Evolutionary conservation across 1,284 basidiomycete genomes (phyloP).

Genomic region (Stereum hirsutum): DNA sequence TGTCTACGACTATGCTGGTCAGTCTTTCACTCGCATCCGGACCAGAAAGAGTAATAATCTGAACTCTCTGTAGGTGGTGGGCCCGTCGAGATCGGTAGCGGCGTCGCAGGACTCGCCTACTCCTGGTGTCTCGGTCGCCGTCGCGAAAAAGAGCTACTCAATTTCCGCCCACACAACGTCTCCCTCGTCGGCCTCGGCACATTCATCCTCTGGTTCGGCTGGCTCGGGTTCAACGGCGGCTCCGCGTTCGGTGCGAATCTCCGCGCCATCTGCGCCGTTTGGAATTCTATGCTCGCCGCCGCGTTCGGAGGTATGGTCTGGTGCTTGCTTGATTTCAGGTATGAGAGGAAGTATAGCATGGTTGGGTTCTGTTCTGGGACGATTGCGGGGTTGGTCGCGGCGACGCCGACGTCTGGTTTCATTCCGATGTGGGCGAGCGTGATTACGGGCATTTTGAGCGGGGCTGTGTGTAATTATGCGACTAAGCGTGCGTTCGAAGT

Average conservation of each 20-base stretch:
- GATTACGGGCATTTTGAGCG: slow-evolving; percentile 70
- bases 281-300: slow-evolving; percentile 82
- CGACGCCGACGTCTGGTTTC: slow-evolving; percentile 72
- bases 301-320: slow-evolving; percentile 79
- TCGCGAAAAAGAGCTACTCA: slow-evolving; percentile 73
- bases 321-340: slow-evolving; percentile 81
- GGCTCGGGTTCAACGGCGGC: slow-evolving; percentile 64
- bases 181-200: slow-evolving; percentile 85
- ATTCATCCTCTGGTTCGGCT: slow-evolving; percentile 87
- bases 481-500: slow-evolving; percentile 69
- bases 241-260: slow-evolving; percentile 89
- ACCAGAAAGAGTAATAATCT: neutral
- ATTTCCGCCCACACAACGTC: slow-evolving; percentile 92
- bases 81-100: slow-evolving; percentile 90
- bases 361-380: slow-evolving; percentile 84
- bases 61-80: slow-evolving; percentile 59
- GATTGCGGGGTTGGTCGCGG: slow-evolving; percentile 86
- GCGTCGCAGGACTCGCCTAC: slow-evolving; percentile 80
- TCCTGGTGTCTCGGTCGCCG: slow-evolving; percentile 76
- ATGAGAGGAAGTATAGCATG: slow-evolving; percentile 76
- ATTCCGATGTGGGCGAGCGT: slow-evolving; percentile 65
- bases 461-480: slow-evolving; percentile 77
- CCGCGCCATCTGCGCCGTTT: slow-evolving; percentile 79
- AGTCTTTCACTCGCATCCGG: slow-evolving; percentile 5
- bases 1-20: slow-evolving; percentile 78